Conservation (phyloP, 2,329 filamentous ascomycete species). For the Cryphonectria radicalis region DNA sequence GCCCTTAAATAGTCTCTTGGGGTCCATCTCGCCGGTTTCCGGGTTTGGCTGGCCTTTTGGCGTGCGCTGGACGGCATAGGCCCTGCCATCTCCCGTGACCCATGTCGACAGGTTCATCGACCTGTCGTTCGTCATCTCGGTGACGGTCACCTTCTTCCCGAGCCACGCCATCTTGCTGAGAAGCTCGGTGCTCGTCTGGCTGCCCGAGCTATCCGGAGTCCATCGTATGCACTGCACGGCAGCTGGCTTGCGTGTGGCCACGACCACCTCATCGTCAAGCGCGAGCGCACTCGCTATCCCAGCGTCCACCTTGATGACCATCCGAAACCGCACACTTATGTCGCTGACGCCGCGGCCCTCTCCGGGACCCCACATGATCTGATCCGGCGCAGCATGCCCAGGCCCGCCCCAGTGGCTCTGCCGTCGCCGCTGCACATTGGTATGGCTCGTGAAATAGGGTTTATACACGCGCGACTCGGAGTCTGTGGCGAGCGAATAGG, state of each 20-base stretch:
- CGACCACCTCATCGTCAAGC: conserved; percentile 88
- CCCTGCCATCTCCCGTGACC: conserved; percentile 86
- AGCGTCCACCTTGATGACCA: conserved; percentile 98
- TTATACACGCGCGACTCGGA: conserved; percentile 83
- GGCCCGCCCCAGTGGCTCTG: conserved; percentile 65
- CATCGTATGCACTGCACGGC: conserved; percentile 97
- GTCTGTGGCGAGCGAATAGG: conserved; percentile 88
- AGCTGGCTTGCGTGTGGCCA: conserved; percentile 87
- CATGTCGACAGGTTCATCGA: conserved; percentile 96
- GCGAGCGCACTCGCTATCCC: conserved; percentile 88
- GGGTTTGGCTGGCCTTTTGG: conserved; percentile 44
- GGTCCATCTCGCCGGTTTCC: conserved; percentile 50
- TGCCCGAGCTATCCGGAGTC: conserved; percentile 80
- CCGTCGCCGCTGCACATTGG: conserved; percentile 64
- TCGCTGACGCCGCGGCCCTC: conserved; percentile 84
- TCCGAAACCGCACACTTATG: conserved; percentile 88
- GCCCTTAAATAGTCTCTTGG: conserved; percentile 79
- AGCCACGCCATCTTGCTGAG: conserved; percentile 87
- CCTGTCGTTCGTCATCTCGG: conserved; percentile 89
- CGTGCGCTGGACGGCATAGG: conserved; percentile 85
- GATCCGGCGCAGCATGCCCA: conserved; percentile 58
- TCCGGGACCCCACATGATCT: conserved; percentile 74
- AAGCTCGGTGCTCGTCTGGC: conserved; percentile 89
- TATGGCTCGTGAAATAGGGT: conserved; percentile 73
- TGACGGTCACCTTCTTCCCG: conserved; percentile 74